Evolutionary conservation across 208 protist species (phyloP).

Genomic region (Crithidia fasciculata): DNA sequence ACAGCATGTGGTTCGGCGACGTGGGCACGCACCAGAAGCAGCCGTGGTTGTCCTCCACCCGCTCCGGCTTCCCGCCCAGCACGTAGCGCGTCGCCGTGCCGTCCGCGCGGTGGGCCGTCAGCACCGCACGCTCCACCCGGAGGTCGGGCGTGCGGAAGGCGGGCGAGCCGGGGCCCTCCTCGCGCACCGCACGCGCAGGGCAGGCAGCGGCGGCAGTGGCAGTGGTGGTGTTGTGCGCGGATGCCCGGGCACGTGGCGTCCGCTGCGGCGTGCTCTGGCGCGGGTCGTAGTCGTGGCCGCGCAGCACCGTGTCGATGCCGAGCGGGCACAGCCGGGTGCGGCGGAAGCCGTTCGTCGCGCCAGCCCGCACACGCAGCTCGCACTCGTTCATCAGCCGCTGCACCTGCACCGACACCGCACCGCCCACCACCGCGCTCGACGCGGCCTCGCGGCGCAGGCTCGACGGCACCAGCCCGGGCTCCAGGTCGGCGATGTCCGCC

Average conservation of each 20-base stretch:
- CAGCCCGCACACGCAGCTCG: not conserved
- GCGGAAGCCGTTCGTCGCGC: slow-evolving; percentile 2
- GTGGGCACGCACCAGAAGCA: not conserved
- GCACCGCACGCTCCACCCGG: not conserved
- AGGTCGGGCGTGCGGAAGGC: not conserved
- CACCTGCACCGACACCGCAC: slow-evolving; percentile 26
- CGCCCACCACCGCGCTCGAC: slow-evolving; percentile 10
- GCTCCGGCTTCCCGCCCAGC: not conserved
- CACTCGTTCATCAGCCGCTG: slow-evolving; percentile 28
- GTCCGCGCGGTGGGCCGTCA: not conserved
- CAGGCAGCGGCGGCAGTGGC: not conserved
- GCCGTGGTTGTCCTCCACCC: not conserved
- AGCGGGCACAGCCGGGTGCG: not conserved
- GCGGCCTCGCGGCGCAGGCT: slow-evolving; percentile 26
- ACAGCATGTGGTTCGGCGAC: not conserved
- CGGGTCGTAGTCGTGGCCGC: not conserved
- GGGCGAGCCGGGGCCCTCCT: too few species aligned
- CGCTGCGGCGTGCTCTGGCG: too few species aligned
- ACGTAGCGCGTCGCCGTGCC: not conserved
- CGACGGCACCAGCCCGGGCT: slow-evolving; percentile 24
- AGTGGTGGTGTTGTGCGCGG: not conserved
- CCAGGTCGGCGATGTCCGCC: slow-evolving; percentile 26
- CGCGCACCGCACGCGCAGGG: not conserved
- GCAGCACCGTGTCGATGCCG: slow-evolving; percentile 15
- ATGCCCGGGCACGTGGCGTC: too few species aligned